Evolutionary conservation across 192 early-diverging fungal genomes (phyloP).

Genomic region (Coemansia sp.): DNA sequence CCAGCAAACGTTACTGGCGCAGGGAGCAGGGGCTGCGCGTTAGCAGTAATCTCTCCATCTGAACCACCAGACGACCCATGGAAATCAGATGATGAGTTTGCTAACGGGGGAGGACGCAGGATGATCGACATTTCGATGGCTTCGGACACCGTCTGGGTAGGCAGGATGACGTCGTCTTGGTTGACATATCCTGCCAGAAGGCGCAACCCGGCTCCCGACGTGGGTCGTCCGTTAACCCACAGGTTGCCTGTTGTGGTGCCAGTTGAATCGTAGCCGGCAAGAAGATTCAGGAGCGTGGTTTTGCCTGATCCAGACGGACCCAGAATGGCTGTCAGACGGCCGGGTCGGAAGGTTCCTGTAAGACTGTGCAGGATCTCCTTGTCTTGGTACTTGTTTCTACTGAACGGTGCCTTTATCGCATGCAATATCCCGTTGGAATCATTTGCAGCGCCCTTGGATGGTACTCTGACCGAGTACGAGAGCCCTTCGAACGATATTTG

Average conservation of each 20-base stretch:
- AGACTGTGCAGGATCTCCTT: conserved; percentile 38
- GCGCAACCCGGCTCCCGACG: conserved; percentile 57
- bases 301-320: conserved; percentile 66
- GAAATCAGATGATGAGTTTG: neutral
- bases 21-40: conserved; percentile 32
- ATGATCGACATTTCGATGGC: conserved; percentile 70
- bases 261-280: conserved; percentile 57
- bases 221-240: conserved; percentile 57
- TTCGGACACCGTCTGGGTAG: conserved; percentile 73
- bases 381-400: conserved; percentile 21
- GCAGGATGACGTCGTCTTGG: conserved; percentile 65
- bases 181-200: conserved; percentile 57
- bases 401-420: conserved; percentile 4
- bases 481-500: conserved; percentile 44
- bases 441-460: neutral
- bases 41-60: neutral
- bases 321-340: conserved; percentile 63
- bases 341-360: conserved; percentile 51
- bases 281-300: conserved; percentile 62
- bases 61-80: no score
- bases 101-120: conserved; percentile 43
- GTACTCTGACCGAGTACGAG: conserved; percentile 43
- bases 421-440: neutral
- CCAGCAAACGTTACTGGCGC: conserved; percentile 11
- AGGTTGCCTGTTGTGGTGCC: conserved; percentile 57